Evolutionary conservation across 441 rosid species (phyloP).

Genomic region (Capsella rubella): DNA sequence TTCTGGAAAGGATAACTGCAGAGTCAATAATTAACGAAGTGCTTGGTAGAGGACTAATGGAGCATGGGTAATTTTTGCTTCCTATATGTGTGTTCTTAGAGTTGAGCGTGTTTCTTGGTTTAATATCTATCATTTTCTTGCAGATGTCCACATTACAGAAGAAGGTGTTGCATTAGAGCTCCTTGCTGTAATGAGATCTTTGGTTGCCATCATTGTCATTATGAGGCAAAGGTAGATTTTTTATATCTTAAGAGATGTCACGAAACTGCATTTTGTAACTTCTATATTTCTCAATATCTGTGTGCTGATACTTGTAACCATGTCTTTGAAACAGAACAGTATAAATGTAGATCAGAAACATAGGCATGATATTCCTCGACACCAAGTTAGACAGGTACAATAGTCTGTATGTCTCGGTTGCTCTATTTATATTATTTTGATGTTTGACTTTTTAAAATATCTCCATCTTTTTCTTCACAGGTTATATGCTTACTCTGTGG

Average conservation of each 20-base stretch:
- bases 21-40: conserved; percentile 36
- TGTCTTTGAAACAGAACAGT: conserved; percentile 58
- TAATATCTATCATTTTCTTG: conserved; percentile 28
- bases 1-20: conserved; percentile 15
- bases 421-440: neutral
- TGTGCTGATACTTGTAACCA: conserved; percentile 16
- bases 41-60: conserved; percentile 63
- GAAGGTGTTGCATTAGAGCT: conserved; percentile 84
- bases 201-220: conserved; percentile 93
- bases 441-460: conserved; percentile 4
- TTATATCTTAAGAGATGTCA: conserved; percentile 1
- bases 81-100: conserved; percentile 5
- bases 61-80: conserved; percentile 62
- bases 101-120: conserved; percentile 8
- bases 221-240: conserved; percentile 68
- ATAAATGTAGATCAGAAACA: conserved; percentile 62
- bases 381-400: conserved; percentile 62
- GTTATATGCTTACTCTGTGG: conserved; percentile 86
- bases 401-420: conserved; percentile 7
- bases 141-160: conserved; percentile 77
- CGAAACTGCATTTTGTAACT: conserved; percentile 3
- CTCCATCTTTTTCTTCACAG: conserved; percentile 48
- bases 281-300: neutral
- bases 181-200: conserved; percentile 89
- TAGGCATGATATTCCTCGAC: conserved; percentile 90